A percentile compares a stretch with the other conserved stretches of the same genome.
phyloP scores from a whole-genome alignment of 2,329 filamentous ascomycete species.

The Drechslerella dactyloides region DNA sequence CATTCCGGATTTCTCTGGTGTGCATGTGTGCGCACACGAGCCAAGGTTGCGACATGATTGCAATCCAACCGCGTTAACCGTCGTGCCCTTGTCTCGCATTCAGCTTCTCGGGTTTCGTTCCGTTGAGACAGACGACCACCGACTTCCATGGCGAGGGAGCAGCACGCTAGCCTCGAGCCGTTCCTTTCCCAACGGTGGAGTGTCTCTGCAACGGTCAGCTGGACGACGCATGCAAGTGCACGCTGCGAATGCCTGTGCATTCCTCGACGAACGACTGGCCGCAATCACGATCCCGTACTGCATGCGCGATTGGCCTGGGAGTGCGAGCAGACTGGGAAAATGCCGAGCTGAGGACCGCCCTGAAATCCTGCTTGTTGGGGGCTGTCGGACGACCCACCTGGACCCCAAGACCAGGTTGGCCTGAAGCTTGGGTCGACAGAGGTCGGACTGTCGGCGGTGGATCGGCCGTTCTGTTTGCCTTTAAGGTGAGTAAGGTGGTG shows the following conservation, averaged over 20 bases:
- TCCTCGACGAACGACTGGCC: conserved; percentile 19
- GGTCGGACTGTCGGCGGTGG: neutral
- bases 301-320: neutral
- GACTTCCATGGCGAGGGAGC: conserved; percentile 3
- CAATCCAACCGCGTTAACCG: conserved; percentile 27
- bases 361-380: neutral
- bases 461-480: neutral
- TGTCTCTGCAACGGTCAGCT: conserved; percentile 29
- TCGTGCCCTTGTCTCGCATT: conserved; percentile 37
- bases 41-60: conserved; percentile 1
- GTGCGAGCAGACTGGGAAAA: neutral
- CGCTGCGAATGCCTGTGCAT: conserved; percentile 29
- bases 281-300: neutral
- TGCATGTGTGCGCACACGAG: conserved; percentile 13
- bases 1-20: conserved; percentile 9
- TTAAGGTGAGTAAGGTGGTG: neutral
- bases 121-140: conserved; percentile 10
- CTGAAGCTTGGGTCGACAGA: neutral
- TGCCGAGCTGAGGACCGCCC: neutral
- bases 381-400: neutral
- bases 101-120: conserved; percentile 36
- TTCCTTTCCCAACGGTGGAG: conserved; percentile 42
- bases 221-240: conserved; percentile 20
- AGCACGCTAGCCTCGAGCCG: conserved; percentile 43
- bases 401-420: neutral